phyloP scores from a whole-genome alignment of 768 basidiomycete genomes.

The Podaxis sp. region DNA sequence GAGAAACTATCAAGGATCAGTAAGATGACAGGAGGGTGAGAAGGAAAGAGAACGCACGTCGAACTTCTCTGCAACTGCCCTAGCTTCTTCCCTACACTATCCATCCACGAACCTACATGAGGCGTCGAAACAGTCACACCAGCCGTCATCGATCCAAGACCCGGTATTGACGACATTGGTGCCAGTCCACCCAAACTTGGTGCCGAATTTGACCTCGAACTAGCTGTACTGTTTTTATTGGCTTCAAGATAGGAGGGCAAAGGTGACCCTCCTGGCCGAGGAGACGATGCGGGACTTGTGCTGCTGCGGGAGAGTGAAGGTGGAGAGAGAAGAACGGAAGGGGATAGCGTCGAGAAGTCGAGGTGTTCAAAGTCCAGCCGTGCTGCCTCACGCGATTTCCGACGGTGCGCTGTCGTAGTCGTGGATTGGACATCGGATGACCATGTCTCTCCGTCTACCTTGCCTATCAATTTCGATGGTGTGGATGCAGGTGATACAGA shows the following conservation, averaged over 20 bases:
- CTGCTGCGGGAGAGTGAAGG: conserved; percentile 5
- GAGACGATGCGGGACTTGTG: not conserved
- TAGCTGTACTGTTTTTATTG: not conserved
- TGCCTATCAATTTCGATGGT: conserved; percentile 2
- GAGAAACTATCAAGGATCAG: conserved; percentile 45
- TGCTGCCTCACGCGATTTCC: conserved; percentile 24
- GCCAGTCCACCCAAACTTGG: conserved; percentile 25
- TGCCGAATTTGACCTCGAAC: conserved; percentile 15
- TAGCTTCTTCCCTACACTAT: conserved; percentile 59
- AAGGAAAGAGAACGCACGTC: conserved; percentile 42
- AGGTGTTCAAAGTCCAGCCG: conserved; percentile 19
- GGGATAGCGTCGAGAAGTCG: conserved; percentile 14
- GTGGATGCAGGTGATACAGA: not conserved
- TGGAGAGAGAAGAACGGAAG: conserved; percentile 14
- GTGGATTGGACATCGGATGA: conserved; percentile 16
- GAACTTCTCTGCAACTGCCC: conserved; percentile 54
- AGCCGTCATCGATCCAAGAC: conserved; percentile 32
- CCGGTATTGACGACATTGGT: conserved; percentile 40
- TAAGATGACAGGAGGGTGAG: not conserved
- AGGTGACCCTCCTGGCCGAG: not conserved
- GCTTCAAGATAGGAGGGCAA: not conserved
- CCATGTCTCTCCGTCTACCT: conserved; percentile 12
- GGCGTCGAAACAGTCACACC: conserved; percentile 20
- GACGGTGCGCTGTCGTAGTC: conserved; percentile 20
- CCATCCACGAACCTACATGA: conserved; percentile 46